Base-by-base conservation (phyloP, 2,329 filamentous ascomycete species). In the Diaporthe destruens region DNA sequence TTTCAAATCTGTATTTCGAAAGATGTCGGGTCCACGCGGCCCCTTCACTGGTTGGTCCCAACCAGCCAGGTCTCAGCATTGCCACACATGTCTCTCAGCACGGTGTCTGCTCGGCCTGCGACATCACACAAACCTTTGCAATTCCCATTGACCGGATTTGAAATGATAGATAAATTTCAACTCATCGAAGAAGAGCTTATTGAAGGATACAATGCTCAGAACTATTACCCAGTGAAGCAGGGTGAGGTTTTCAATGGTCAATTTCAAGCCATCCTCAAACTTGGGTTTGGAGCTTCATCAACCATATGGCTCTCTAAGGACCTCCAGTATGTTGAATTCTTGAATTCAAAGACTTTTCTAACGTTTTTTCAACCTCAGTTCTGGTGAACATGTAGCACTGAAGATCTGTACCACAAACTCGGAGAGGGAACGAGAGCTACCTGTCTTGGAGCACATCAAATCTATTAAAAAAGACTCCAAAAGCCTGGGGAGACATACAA, bases 111-210 rank as follows among this genome's bases (percentile, higher is more conserved):
- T 29, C 51, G 12, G 23, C 16, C n/a, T 14, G 51, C 51, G 11
- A 53, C 23, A 53, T 53, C 51, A 53, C 51, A 53, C 51, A 53
- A 53, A 16, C 23, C 51, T 53, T 53, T 53, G 51, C 51, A 53
- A 29, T 53, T 53, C 51, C 51, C 23, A 53, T 53, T 11, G 51
- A 29, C 51, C 8, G 51, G 51, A 29, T 53, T 53, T 53, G 23
- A 53, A 29, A 23, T 53, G 12, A 12, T 53, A 29, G 23, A 53
- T 53, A 16, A 16, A 12, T 29, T 23, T 9, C 8, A 53, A 29
- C 51, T 53, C 11, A 53, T 53, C 23, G 23, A 53, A 53, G 51
- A 53, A 29, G 51, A 53, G 29, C 51, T 53, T 4, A 25, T 25
- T 53, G 51, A 53, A 53, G 51, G n/a, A 53, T 53, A 53, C 51